These are phyloP conservation scores for Sphenostylis stenocarpa DNA, from an alignment of 306 rosid species.

Conservation along the genomic window DNA sequence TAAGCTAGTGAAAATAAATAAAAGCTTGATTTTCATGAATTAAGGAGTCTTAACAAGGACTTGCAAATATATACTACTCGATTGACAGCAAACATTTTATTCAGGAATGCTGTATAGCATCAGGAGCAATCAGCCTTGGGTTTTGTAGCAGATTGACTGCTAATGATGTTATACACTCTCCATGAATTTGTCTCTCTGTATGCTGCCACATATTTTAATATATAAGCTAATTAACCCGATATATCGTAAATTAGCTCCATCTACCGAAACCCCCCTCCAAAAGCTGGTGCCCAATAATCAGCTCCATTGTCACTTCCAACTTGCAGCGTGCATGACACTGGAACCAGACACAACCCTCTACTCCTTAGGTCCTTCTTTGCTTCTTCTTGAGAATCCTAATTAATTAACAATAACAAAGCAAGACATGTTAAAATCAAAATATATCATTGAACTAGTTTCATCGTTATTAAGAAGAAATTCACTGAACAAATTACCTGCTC, in stretches of 20 bases:
- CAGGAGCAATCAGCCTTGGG: conserved; percentile 99
- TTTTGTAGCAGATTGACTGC: conserved; percentile 91
- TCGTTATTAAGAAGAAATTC: background rate
- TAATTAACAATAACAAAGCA: background rate
- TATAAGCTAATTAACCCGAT: conserved; percentile 55
- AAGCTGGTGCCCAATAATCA: conserved; percentile 96
- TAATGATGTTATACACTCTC: conserved; percentile 93
- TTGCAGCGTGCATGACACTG: conserved; percentile 90
- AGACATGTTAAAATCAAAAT: background rate
- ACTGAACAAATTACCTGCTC: conserved; percentile 46
- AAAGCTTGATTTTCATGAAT: conserved; percentile 32
- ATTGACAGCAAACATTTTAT: conserved; percentile 34
- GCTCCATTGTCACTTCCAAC: conserved; percentile 99
- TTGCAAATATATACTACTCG: conserved; percentile 15
- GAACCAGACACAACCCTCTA: conserved; percentile 95
- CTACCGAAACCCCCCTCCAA: conserved; percentile 74
- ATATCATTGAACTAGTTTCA: background rate
- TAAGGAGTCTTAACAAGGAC: conserved; percentile 22
- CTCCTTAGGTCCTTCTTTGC: conserved; percentile 80
- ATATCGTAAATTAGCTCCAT: conserved; percentile 43
- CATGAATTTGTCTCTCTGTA: conserved; percentile 39
- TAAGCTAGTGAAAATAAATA: conserved; percentile 3
- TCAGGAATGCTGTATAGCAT: conserved; percentile 73
- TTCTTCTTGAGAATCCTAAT: conserved; percentile 64
- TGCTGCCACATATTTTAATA: conserved; percentile 27